phyloP scores from a whole-genome alignment of 1,139 yeast species.

The Suhomyces bokatorum region DNA sequence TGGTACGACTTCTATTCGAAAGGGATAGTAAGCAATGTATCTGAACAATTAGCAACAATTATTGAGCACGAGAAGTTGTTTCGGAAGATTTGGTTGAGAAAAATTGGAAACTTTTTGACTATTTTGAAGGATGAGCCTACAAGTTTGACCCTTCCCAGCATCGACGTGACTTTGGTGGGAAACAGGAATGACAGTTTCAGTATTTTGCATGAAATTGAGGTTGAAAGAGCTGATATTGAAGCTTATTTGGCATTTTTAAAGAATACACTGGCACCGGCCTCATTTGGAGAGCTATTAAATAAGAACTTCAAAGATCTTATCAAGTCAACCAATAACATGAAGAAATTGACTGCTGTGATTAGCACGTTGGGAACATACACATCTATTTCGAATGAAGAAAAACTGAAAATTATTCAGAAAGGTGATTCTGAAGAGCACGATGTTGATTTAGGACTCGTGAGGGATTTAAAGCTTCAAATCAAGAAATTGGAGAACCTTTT shows the following conservation, averaged over 20 bases:
- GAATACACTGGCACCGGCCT: slow-evolving; percentile 19
- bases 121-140: slow-evolving; percentile 31
- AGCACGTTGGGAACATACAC: slow-evolving; percentile 37
- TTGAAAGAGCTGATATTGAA: slow-evolving; percentile 45
- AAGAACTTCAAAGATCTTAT: slow-evolving; percentile 50
- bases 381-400: slow-evolving; percentile 15
- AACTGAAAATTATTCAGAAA: slow-evolving; percentile 11
- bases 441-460: slow-evolving; percentile 41
- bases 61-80: slow-evolving; percentile 58
- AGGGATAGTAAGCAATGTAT: slow-evolving; percentile 49
- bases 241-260: slow-evolving; percentile 36
- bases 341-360: slow-evolving; percentile 37
- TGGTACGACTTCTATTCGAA: slow-evolving; percentile 63
- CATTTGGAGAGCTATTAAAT: slow-evolving; percentile 44
- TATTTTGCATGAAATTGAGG: slow-evolving; percentile 25
- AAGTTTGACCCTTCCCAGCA: slow-evolving; percentile 31
- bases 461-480: slow-evolving; percentile 60
- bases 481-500: slow-evolving; percentile 63
- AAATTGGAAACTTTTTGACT: slow-evolving; percentile 51
- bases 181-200: slow-evolving; percentile 22
- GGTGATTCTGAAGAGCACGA: slow-evolving; percentile 19
- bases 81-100: slow-evolving; percentile 64
- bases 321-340: slow-evolving; percentile 40
- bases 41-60: slow-evolving; percentile 60
- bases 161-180: slow-evolving; percentile 43